Base-by-base conservation (phyloP, 768 basidiomycete genomes). In the Trametes sanguinea region DNA sequence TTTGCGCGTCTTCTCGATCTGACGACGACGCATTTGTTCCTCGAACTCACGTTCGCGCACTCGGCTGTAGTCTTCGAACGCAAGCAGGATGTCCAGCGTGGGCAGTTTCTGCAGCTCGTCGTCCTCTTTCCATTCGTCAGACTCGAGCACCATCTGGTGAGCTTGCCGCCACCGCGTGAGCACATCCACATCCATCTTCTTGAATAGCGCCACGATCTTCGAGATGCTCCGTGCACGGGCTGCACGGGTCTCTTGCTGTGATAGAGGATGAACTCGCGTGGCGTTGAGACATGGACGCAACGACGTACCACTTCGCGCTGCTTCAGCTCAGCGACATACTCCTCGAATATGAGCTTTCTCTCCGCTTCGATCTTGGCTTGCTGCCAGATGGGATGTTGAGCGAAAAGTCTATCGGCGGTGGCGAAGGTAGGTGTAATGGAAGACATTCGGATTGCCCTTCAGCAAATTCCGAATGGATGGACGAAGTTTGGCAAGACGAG, bases 21-120 rank as follows among this genome's bases (percentile, higher is more conserved):
- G 88, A 4, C 83, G 76, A 62, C 89, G 83, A 29, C 91, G 81
- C 77, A 86, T 87, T 70, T 92, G 87, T 65, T 95, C 93, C 60
- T 96, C 94, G 65, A 93, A 92, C 71, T 96, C 95, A 55, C 91
- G 83, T 75, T 98, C 94, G 37, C 92, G 84, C 14, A 94, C 87
- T 59, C 90, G 85, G 61, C 92, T 90, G 71, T 95, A 95, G 72
- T 95, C 94, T 73, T 99, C 97, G 67, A 95, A 98, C 0, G 94
- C 91, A 40, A 92, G 83, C 27, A 99, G 80, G 61, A 98, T 90
- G 70, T 98, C 97, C 40, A 98, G 80, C 2, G 89, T 90, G 10
- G 96, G 96, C 44, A 98, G 81, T 68, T 83, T 87, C 64, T 85
- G 88, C 52, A 99, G 78, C 63, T 94, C 90, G 0, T 79, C 67